Evolutionary conservation across 2,329 filamentous ascomycete species (phyloP).

Genomic region (Cercospora sp.): DNA sequence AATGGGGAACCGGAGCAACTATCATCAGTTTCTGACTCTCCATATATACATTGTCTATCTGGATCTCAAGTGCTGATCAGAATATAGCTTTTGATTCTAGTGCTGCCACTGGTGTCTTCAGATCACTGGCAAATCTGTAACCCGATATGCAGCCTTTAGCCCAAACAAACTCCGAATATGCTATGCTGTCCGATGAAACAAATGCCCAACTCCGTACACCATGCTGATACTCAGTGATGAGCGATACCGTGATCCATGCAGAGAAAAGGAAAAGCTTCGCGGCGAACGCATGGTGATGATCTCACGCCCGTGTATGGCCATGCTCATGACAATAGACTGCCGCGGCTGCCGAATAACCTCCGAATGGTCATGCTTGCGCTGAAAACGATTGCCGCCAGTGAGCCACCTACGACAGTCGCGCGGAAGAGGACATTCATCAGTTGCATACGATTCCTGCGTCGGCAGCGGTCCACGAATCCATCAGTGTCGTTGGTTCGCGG

Average conservation of each 20-base stretch:
- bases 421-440: slow-evolving; percentile 57
- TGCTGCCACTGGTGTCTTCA: background rate
- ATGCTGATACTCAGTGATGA: background rate
- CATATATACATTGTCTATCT: background rate
- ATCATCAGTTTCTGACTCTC: background rate
- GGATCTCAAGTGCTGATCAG: background rate
- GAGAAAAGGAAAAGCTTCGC: too few species aligned
- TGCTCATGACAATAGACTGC: slow-evolving; percentile 20
- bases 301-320: background rate
- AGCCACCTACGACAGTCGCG: slow-evolving; percentile 52
- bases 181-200: background rate
- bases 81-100: background rate
- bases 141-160: background rate
- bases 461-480: slow-evolving; percentile 57
- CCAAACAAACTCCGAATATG: background rate
- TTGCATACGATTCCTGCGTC: slow-evolving; percentile 55
- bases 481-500: slow-evolving; percentile 56
- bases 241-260: background rate
- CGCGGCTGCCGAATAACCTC: slow-evolving; percentile 36
- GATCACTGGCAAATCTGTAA: background rate
- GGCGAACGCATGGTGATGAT: background rate
- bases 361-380: slow-evolving; percentile 40
- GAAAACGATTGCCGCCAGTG: slow-evolving; percentile 47
- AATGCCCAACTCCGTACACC: slow-evolving; percentile 9
- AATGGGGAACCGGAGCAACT: background rate